These are phyloP conservation scores for Talaromyces sp. DNA, from an alignment of 2,329 filamentous ascomycete species.

Conservation along the genomic window DNA sequence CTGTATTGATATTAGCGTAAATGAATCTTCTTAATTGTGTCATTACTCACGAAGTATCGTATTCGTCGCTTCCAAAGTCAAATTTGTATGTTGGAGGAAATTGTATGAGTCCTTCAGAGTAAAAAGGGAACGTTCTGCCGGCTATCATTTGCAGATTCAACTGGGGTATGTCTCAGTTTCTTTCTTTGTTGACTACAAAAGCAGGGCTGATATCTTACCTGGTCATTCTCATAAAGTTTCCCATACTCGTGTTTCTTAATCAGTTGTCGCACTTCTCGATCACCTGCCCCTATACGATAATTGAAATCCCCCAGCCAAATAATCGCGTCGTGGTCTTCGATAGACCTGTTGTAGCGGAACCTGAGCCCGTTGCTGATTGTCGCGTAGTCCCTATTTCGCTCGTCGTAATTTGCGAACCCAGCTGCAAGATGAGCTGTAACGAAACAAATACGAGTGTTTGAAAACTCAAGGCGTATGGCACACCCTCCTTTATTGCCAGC, in stretches of 20 bases:
- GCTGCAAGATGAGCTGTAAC: conserved; percentile 95
- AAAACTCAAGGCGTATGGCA: conserved; percentile 91
- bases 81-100: conserved; percentile 97
- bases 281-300: conserved; percentile 82
- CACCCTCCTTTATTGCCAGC: conserved; percentile 97
- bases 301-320: conserved; percentile 99
- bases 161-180: conserved; percentile 32
- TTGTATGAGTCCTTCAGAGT: conserved; percentile 80
- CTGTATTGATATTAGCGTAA: conserved; percentile 41
- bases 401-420: conserved; percentile 94
- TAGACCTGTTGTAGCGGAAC: conserved; percentile 85
- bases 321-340: conserved; percentile 85
- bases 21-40: background rate
- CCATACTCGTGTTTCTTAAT: conserved; percentile 69
- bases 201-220: conserved; percentile 44
- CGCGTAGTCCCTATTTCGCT: conserved; percentile 86
- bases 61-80: conserved; percentile 79
- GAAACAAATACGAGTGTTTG: conserved; percentile 87
- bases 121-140: conserved; percentile 82
- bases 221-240: conserved; percentile 83
- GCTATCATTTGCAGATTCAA: conserved; percentile 96
- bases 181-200: background rate
- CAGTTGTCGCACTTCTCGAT: conserved; percentile 70
- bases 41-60: conserved; percentile 75
- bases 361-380: conserved; percentile 82